A percentile compares a stretch with the other conserved stretches of the same genome.
Evolutionary conservation across 2,329 filamentous ascomycete species (phyloP).

Genomic region (Colletotrichum filicis): DNA sequence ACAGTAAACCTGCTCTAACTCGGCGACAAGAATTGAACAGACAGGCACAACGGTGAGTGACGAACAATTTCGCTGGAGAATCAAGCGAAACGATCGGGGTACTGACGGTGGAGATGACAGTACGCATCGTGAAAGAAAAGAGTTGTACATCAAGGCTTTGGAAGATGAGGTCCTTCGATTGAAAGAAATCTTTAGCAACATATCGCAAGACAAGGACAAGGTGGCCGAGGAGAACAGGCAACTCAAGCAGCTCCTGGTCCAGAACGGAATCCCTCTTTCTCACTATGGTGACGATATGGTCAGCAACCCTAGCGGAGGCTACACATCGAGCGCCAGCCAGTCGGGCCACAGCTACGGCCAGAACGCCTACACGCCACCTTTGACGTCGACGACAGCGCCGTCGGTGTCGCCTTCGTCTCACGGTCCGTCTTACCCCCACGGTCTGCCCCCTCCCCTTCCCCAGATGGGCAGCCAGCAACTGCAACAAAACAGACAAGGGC

Average conservation of each 20-base stretch:
- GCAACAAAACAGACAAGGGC: constrained; percentile 39
- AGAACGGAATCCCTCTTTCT: constrained; percentile 59
- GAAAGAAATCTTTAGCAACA: constrained; percentile 83
- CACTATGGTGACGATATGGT: constrained; percentile 53
- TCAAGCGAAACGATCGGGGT: constrained; percentile 8
- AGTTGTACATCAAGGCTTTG: constrained; percentile 92
- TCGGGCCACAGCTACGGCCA: constrained; percentile 68
- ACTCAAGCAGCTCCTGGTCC: constrained; percentile 68
- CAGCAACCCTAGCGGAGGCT: constrained; percentile 59
- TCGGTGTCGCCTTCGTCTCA: constrained; percentile 50
- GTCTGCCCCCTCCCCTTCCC: constrained; percentile 37
- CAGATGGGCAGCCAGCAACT: constrained; percentile 44
- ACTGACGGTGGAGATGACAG: constrained; percentile 57
- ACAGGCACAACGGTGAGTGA: constrained; percentile 87
- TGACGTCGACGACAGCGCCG: constrained; percentile 54
- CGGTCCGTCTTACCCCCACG: constrained; percentile 35
- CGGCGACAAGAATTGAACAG: constrained; percentile 93
- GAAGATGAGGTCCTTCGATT: constrained; percentile 91
- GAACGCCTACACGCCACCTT: constrained; percentile 60
- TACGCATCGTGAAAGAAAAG: constrained; percentile 96
- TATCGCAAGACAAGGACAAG: constrained; percentile 79
- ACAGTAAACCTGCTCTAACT: constrained; percentile 93
- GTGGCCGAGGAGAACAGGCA: constrained; percentile 83
- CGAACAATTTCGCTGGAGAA: background rate
- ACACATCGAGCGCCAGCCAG: constrained; percentile 66